Evolutionary conservation across 805 yeast genomes (phyloP).

Genomic region (Citeromyces matritensis): DNA sequence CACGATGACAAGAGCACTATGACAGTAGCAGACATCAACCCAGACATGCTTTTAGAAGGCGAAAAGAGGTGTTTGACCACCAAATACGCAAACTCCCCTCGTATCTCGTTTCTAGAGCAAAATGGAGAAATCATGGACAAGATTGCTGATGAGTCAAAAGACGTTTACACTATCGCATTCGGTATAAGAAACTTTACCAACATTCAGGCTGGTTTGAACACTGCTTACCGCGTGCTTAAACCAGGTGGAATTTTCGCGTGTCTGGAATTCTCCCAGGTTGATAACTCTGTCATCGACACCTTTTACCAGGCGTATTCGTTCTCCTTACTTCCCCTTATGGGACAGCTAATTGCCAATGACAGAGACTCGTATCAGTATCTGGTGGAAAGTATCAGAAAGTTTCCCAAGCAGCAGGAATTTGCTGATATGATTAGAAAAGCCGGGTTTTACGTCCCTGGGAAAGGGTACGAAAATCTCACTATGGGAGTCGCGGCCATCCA

Average conservation of each 20-base stretch:
- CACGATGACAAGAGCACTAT: constrained; percentile 66
- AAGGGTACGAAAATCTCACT: constrained; percentile 87
- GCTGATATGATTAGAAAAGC: constrained; percentile 87
- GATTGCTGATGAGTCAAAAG: constrained; percentile 79
- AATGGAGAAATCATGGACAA: constrained; percentile 84
- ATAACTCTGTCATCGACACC: constrained; percentile 59
- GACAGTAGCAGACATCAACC: constrained; percentile 89
- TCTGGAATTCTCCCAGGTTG: constrained; percentile 86
- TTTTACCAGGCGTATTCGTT: constrained; percentile 82
- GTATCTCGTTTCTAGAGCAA: constrained; percentile 76
- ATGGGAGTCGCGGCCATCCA: constrained; percentile 95
- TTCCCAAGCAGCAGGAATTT: constrained; percentile 87
- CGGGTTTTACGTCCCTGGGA: constrained; percentile 82
- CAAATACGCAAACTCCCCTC: constrained; percentile 47
- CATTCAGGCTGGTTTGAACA: constrained; percentile 81
- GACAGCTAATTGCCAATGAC: constrained; percentile 90
- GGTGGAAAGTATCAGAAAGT: constrained; percentile 84
- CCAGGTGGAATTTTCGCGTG: constrained; percentile 98
- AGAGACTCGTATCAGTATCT: constrained; percentile 92
- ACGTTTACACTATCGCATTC: constrained; percentile 90
- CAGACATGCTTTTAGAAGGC: constrained; percentile 94
- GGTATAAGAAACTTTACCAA: constrained; percentile 96
- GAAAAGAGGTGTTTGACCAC: constrained; percentile 49
- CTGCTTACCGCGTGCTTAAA: constrained; percentile 91
- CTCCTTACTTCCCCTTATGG: constrained; percentile 81